Evolutionary conservation across 140 eudicot species (phyloP), one percentile per base, ranked within the genome.

Genomic region (Anethum foeniculum): DNA sequence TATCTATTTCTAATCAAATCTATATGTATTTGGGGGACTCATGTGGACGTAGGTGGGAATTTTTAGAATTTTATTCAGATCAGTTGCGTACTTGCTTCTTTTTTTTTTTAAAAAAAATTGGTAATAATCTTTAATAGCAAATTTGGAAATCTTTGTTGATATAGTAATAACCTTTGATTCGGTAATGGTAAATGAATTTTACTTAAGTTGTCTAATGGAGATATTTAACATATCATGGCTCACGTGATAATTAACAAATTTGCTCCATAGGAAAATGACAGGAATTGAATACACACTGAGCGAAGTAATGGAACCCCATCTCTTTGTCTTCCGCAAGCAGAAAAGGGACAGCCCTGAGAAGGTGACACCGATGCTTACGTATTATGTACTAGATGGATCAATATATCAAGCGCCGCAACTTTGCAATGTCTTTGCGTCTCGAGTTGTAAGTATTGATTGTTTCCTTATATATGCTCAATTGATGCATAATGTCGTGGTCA

Each of bases 361-460:
- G 67, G 93, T 90, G 62, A 91, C 91, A 4, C 96, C 97, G 48
- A 91, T 91, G 97, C 88, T 91, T 38, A 93, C 98, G 1, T 93
- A 93, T 76, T 93, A 93, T 58, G 80, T 93, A 52, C 87, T 93
- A 81, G 97, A 91, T 90, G 98, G 98, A 58, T 93, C 98, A 44
- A 90, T 93, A 54, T 93, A 93, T 82, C 98, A 93, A 84, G 98
- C 98, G 14, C 98, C 98, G 23, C 98, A 93, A 86, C 96, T 93
- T 73, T 91, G 90, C 86, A 93, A 88, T 82, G 97, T 93, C 54
- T 93, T 93, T 82, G 90, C 97, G 15, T 89, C 97, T 77, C 96
- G 98, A 83, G 91, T 93, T 83, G 98, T 93, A 83, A 73, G 97
- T 82, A 32, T 67, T 77, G 64, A 73, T 84, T 82, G 47, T 47